These are phyloP conservation scores for Cyclotella choctawhatcheeana DNA, from an alignment of 108 stramenopile species.

Conservation along the genomic window DNA sequence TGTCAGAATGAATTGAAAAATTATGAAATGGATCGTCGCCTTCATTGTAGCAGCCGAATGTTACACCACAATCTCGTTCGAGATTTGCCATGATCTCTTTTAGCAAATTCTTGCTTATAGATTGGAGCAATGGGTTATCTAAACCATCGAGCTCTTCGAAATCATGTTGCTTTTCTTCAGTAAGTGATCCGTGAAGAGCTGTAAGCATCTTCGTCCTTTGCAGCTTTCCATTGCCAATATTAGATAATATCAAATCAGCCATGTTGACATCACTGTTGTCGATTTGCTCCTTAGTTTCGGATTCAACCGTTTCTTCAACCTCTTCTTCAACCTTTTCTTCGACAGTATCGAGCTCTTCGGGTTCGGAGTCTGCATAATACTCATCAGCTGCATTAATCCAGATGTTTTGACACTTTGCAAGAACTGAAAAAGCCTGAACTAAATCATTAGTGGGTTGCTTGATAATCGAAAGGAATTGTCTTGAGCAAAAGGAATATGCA, in stretches of 20 bases:
- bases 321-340: background rate
- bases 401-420: background rate
- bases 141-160: background rate
- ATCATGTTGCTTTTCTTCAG: background rate
- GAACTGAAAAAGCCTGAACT: background rate
- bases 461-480: background rate
- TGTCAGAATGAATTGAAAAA: conserved; percentile 8
- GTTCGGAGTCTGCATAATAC: background rate
- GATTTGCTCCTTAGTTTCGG: background rate
- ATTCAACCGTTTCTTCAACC: background rate
- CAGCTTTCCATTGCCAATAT: conserved; percentile 1
- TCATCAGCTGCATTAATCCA: background rate
- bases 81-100: conserved; percentile 1
- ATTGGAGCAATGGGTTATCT: background rate
- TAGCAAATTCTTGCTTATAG: conserved; percentile 1
- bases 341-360: background rate
- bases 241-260: background rate
- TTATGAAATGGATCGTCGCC: conserved; percentile 10
- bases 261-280: background rate
- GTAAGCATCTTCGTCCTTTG: conserved; percentile 16
- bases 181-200: conserved; percentile 13
- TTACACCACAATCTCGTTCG: conserved; percentile 8
- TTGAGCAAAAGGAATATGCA: conserved; percentile 1
- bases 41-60: background rate
- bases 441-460: background rate